Conservation (phyloP, 1,284 basidiomycete species). For the Irpex lacteus region DNA sequence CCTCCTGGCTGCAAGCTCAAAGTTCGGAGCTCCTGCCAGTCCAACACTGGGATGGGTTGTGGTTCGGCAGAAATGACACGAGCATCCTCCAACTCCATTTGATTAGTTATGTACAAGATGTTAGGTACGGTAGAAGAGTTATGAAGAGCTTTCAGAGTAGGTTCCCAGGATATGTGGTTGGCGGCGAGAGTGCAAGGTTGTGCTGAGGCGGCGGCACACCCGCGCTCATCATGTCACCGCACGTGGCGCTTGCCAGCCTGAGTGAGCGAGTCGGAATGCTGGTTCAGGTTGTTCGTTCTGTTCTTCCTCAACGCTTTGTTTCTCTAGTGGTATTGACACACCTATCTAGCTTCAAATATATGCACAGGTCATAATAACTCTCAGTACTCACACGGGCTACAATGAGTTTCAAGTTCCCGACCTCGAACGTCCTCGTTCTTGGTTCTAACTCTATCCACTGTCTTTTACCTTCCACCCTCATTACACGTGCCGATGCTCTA, state of each 20-base stretch:
- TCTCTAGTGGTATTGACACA: too few relatives aligned
- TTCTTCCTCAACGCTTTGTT: too few relatives aligned
- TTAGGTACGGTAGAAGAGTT: not conserved
- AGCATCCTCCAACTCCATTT: not conserved
- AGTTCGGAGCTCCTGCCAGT: constrained; percentile 49
- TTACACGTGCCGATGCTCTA: constrained; percentile 70
- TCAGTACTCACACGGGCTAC: not conserved
- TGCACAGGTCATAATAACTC: too few relatives aligned
- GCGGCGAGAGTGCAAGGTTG: too few relatives aligned
- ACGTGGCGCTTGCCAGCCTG: too few relatives aligned
- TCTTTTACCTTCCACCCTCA: constrained; percentile 68
- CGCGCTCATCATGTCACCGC: too few relatives aligned
- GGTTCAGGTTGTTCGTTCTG: too few relatives aligned
- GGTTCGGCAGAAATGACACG: not conserved
- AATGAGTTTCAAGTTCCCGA: not conserved
- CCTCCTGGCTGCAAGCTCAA: constrained; percentile 58
- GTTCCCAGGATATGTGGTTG: not conserved
- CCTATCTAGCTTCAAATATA: too few relatives aligned
- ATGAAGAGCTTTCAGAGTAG: not conserved
- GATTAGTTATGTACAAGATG: too few relatives aligned
- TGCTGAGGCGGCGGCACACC: constrained; percentile 20
- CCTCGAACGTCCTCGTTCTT: constrained; percentile 56
- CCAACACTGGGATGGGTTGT: constrained; percentile 15
- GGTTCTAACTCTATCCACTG: constrained; percentile 62
- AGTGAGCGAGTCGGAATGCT: not conserved